These are phyloP conservation scores for Clarireedia paspali DNA, from an alignment of 2,329 filamentous ascomycete genomes.

Conservation along the genomic window DNA sequence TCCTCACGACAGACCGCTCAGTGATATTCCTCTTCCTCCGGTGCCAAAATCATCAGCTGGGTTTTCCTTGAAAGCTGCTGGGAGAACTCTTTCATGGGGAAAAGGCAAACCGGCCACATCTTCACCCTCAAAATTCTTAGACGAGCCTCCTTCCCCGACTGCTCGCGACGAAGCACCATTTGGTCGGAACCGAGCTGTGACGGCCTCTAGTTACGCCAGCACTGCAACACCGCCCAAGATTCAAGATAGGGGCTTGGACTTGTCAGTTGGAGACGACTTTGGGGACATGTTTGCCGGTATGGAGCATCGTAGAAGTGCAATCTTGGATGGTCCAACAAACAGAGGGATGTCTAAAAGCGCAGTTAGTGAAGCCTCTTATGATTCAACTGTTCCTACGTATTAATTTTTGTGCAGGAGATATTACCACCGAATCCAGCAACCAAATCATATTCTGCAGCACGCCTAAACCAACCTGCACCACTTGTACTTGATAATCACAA, in stretches of 20 bases:
- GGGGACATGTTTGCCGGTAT: conserved; percentile 29
- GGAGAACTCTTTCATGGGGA: conserved; percentile 29
- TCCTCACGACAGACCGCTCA: conserved; percentile 26
- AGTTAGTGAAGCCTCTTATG: conserved; percentile 16
- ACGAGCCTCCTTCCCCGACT: conserved; percentile 16
- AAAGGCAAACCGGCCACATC: conserved; percentile 22
- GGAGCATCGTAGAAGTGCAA: conserved; percentile 24
- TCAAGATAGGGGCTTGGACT: conserved; percentile 23
- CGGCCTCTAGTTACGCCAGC: conserved; percentile 29
- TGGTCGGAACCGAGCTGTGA: conserved; percentile 24
- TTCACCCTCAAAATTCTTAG: conserved; percentile 17
- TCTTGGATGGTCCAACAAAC: conserved; percentile 20
- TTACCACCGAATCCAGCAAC: conserved; percentile 15
- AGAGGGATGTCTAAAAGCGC: conserved; percentile 23
- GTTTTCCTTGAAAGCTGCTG: conserved; percentile 28
- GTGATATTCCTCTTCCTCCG: conserved; percentile 26
- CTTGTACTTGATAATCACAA: conserved; percentile 25
- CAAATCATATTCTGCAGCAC: conserved; percentile 16
- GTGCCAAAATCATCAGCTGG: conserved; percentile 23
- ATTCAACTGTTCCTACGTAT: neutral
- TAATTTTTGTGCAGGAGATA: conserved; percentile 18
- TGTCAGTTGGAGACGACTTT: conserved; percentile 30
- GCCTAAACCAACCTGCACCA: conserved; percentile 21
- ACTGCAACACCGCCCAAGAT: conserved; percentile 28
- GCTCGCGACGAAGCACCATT: conserved; percentile 16